Conservation (phyloP, 192 early-diverging fungal genomes). For the Rhizoclosmatium sp. region DNA sequence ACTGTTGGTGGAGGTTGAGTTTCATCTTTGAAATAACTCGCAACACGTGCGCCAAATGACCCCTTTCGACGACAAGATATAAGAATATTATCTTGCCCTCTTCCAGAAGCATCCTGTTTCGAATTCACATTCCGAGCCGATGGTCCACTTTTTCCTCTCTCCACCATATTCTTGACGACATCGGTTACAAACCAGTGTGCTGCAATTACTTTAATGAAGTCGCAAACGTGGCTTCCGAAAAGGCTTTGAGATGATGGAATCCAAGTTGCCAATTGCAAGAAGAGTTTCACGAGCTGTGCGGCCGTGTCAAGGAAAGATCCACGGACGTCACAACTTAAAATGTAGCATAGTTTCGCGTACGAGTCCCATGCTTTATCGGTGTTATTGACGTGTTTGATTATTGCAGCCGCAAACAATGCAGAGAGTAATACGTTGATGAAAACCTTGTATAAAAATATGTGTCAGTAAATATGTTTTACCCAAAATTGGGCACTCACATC, state of each 20-base stretch:
- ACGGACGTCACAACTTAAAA: conserved; percentile 35
- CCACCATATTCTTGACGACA: conserved; percentile 22
- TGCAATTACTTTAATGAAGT: conserved; percentile 31
- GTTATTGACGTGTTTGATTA: conserved; percentile 22
- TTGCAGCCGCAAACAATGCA: conserved; percentile 22
- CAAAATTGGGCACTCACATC: conserved; percentile 20
- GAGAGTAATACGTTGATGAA: conserved; percentile 39
- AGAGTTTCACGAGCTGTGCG: conserved; percentile 36
- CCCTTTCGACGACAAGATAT: conserved; percentile 3
- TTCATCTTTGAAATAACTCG: conserved; percentile 7
- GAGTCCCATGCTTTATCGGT: conserved; percentile 31
- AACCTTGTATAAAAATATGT: conserved; percentile 16
- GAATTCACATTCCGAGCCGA: background rate
- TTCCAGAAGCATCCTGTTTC: background rate
- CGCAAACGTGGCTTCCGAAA: conserved; percentile 37
- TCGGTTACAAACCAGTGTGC: conserved; percentile 44
- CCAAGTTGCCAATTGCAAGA: conserved; percentile 9
- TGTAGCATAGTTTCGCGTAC: conserved; percentile 12
- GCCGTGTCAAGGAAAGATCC: conserved; percentile 31
- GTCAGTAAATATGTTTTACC: background rate
- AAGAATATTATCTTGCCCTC: background rate
- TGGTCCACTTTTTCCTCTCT: background rate
- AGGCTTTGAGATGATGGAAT: conserved; percentile 7
- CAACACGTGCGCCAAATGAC: background rate
- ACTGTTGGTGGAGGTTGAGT: background rate